These are phyloP conservation scores for Lepidium sativum DNA, from an alignment of 345 rosid genomes.

Conservation along the genomic window DNA sequence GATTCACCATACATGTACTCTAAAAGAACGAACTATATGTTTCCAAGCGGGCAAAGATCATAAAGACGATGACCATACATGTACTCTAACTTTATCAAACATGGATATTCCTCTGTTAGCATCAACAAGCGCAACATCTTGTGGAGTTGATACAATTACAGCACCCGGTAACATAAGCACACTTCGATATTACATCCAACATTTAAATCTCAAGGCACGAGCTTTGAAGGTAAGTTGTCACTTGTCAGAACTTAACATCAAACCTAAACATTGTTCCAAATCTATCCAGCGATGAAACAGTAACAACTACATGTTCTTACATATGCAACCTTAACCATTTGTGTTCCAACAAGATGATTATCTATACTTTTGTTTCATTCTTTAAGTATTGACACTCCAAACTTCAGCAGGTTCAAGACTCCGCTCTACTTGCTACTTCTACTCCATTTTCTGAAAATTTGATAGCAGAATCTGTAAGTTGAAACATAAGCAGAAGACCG, in stretches of 20 bases:
- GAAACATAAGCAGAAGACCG: neutral
- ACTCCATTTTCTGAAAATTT: constrained; percentile 67
- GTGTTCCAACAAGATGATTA: constrained; percentile 1
- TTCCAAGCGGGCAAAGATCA: neutral
- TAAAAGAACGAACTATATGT: neutral
- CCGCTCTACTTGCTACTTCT: constrained; percentile 67
- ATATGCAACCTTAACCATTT: neutral
- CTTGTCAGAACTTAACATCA: constrained; percentile 17
- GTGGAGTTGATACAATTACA: constrained; percentile 92
- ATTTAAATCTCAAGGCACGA: constrained; percentile 18
- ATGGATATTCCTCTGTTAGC: constrained; percentile 80
- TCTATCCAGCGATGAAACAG: constrained; percentile 5
- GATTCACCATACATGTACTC: too few species aligned
- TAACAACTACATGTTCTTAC: constrained; percentile 10
- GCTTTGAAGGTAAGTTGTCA: constrained; percentile 8
- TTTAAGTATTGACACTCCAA: neutral
- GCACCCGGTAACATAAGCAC: constrained; percentile 45
- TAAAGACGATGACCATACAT: constrained; percentile 42
- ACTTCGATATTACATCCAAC: constrained; percentile 1
- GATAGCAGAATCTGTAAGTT: neutral
- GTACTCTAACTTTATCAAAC: constrained; percentile 91
- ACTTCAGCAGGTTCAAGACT: constrained; percentile 3
- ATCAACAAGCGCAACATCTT: constrained; percentile 88
- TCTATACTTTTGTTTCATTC: neutral
- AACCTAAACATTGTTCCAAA: constrained; percentile 16